Evolutionary conservation across 257 asterid species (phyloP), one percentile per base, ranked within the genome.

Genomic region (Solanum clarkiae): DNA sequence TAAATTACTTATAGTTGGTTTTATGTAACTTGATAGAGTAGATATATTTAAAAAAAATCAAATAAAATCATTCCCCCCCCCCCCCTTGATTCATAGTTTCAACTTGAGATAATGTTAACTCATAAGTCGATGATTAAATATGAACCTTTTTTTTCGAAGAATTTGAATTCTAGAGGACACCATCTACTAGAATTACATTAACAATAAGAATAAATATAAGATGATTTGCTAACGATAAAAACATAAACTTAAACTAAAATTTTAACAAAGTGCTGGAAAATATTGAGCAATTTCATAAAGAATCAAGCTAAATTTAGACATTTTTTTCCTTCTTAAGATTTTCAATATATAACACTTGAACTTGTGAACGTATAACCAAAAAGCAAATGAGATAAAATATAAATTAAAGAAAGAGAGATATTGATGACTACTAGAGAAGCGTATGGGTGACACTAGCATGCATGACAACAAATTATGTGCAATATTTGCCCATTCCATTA

Each of bases 381-480:
- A 84, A 84, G 88, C 89, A 81, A 90, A 87, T 45, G 86, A 62
- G 10, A 36, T 68, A 47, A 86, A 60, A 77, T 47, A 15, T 24
- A 77, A 51, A 51, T 24, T 49, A 10, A 24, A 77, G 15, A 77
- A 77, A 51, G 24, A 15, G 62, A 75, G 42, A 47, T 75, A 5
- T 36, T 69, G 36, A 45, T 40, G n/a, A 65, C 3, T 18, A 65
- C 1, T 18, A 81, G 85, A 79, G 88, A 80, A 80, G 87, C 87
- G 84, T 89, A 86, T 47, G 85, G 66, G 66, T 81, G 69, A 88
- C 88, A 86, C 88, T 86, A 88, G 88, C 88, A 40, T 70, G 80
- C 16, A 70, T 18, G 49, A 86, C 90, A 94, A 93, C 94, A 94
- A 86, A 94, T 92, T 85, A 92, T 93, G 86, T 84, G 86, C 80